Evolutionary conservation across 768 basidiomycete genomes (phyloP).

Genomic region (Scleroderma citrinum): DNA sequence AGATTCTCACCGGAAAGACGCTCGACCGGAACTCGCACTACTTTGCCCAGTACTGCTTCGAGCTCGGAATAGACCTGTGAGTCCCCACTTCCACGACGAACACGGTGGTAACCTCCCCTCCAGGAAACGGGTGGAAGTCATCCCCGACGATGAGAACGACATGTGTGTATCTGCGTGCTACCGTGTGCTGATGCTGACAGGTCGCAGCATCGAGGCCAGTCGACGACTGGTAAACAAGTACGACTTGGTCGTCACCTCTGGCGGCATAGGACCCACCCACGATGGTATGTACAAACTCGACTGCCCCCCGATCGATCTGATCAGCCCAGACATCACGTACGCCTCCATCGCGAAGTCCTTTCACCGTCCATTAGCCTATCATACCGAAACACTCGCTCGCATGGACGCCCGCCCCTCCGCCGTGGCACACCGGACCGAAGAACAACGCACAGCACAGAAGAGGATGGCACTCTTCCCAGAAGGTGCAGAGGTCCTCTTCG

Average conservation of each 20-base stretch:
- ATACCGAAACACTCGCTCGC: constrained; percentile 70
- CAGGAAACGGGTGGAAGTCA: constrained; percentile 86
- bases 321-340: constrained; percentile 75
- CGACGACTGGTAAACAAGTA: constrained; percentile 73
- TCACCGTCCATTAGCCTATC: constrained; percentile 57
- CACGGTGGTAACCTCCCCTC: too few species aligned
- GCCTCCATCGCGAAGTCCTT: constrained; percentile 84
- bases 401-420: too few species aligned
- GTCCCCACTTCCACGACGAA: too few species aligned
- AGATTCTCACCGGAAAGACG: constrained; percentile 90
- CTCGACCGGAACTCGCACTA: constrained; percentile 78
- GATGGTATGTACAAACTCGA: constrained; percentile 48
- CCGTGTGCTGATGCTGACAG: not conserved
- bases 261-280: constrained; percentile 90
- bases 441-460: constrained; percentile 70
- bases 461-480: constrained; percentile 91
- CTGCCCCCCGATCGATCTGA: constrained; percentile 1
- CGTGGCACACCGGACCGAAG: constrained; percentile 58
- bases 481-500: constrained; percentile 72
- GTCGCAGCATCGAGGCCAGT: constrained; percentile 72
- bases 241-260: constrained; percentile 87
- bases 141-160: constrained; percentile 85
- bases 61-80: constrained; percentile 78
- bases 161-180: constrained; percentile 40
- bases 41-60: constrained; percentile 86